A percentile compares a stretch with the other conserved stretches of the same genome.
Conservation (phyloP, 2,329 filamentous ascomycete species). For the Fusarium caatingaense region DNA sequence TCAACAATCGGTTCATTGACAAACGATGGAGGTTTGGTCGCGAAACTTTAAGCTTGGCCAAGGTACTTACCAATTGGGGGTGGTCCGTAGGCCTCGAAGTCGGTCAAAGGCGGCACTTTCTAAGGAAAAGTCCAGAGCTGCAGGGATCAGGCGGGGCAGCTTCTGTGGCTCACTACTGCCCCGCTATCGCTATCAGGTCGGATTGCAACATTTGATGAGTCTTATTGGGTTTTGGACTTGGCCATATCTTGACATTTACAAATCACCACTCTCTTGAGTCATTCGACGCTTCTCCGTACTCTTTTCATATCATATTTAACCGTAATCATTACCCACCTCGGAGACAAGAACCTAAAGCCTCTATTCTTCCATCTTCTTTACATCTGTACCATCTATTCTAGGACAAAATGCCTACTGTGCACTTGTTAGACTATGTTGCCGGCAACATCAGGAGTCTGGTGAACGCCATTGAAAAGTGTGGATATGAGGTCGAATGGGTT, state of each 20-base stretch:
- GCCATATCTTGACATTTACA: conserved; percentile 29
- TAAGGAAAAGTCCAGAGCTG: conserved; percentile 19
- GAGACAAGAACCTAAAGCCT: neutral
- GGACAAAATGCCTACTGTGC: conserved; percentile 76
- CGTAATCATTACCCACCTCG: neutral
- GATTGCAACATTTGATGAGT: conserved; percentile 31
- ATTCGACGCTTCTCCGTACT: conserved; percentile 1
- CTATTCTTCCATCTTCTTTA: conserved; percentile 7
- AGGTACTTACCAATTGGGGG: conserved; percentile 35
- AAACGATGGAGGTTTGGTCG: neutral
- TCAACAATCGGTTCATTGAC: conserved; percentile 14
- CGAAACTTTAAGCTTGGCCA: conserved; percentile 9
- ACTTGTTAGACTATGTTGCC: conserved; percentile 89
- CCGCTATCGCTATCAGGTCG: conserved; percentile 40
- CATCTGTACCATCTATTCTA: conserved; percentile 20
- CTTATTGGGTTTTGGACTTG: conserved; percentile 32
- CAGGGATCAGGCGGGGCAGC: conserved; percentile 48
- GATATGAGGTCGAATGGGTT: conserved; percentile 94
- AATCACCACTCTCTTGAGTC: conserved; percentile 36
- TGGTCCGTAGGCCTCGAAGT: conserved; percentile 25
- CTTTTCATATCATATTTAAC: neutral
- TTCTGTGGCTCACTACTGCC: conserved; percentile 33
- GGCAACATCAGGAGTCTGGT: conserved; percentile 96
- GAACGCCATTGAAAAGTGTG: conserved; percentile 96
- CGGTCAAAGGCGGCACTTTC: conserved; percentile 46